These are phyloP conservation scores for Diutina mesorugosa DNA, from an alignment of 1,139 yeast genomes.

Conservation along the genomic window DNA sequence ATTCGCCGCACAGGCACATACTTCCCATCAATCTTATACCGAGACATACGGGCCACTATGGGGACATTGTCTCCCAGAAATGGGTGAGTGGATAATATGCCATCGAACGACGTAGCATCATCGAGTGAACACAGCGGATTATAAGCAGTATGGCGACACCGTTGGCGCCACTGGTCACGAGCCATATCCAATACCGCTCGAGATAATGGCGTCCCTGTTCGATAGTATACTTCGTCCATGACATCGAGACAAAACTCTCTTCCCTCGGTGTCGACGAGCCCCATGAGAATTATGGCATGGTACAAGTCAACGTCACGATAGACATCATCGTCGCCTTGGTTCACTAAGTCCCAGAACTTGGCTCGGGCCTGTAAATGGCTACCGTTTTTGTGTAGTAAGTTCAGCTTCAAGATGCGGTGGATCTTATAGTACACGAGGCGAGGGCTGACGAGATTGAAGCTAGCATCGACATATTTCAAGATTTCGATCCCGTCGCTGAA, in stretches of 20 bases:
- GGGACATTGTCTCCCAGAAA: not conserved
- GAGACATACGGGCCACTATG: not conserved
- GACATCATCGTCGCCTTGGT: not conserved
- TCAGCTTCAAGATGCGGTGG: not conserved
- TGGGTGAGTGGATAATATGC: not conserved
- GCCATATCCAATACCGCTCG: not conserved
- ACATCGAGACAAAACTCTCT: not conserved
- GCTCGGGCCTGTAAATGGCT: not conserved
- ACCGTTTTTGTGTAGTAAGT: not conserved
- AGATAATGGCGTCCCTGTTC: not conserved
- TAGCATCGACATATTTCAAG: not conserved
- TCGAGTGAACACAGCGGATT: not conserved
- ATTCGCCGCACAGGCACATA: not conserved
- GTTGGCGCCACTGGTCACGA: not conserved
- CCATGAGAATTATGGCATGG: not conserved
- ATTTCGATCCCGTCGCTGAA: not conserved
- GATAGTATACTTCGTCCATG: not conserved
- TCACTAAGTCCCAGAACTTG: not conserved
- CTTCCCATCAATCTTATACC: not conserved
- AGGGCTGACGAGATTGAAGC: not conserved
- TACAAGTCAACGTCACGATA: not conserved
- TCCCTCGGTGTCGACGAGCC: not conserved
- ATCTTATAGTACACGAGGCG: not conserved
- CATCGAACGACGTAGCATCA: not conserved
- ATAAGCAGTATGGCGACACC: not conserved